Conservation (phyloP, 768 basidiomycete genomes). For the Neoboletus brunneissimus region DNA sequence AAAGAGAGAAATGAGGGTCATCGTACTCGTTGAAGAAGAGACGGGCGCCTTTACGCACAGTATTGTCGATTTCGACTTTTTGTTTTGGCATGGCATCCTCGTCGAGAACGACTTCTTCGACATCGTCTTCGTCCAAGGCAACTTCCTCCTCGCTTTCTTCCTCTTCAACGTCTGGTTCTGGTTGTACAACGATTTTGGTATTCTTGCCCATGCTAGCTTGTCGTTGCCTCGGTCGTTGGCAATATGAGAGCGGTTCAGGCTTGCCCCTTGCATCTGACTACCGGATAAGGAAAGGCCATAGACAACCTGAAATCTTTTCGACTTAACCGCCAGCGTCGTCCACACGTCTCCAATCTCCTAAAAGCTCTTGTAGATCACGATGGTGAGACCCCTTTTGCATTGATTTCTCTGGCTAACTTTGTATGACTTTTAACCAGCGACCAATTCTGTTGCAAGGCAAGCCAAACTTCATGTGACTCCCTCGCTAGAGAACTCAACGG, state of each 20-base stretch:
- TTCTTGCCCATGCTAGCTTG: slow-evolving; percentile 9
- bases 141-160: slow-evolving; percentile 42
- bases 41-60: slow-evolving; percentile 41
- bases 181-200: slow-evolving; percentile 1
- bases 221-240: too few relatives aligned
- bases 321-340: not conserved
- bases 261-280: not conserved
- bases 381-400: slow-evolving; percentile 8
- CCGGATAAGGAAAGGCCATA: slow-evolving; percentile 25
- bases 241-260: too few relatives aligned
- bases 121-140: slow-evolving; percentile 74
- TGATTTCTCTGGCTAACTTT: not conserved
- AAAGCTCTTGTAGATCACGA: slow-evolving; percentile 4
- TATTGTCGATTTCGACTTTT: slow-evolving; percentile 72
- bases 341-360: not conserved
- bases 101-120: slow-evolving; percentile 59
- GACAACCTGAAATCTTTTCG: slow-evolving; percentile 19
- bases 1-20: too few relatives aligned
- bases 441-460: slow-evolving; percentile 71
- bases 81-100: slow-evolving; percentile 79
- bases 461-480: slow-evolving; percentile 1
- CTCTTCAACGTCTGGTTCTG: slow-evolving; percentile 15
- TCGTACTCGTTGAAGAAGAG: not conserved
- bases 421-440: slow-evolving; percentile 40
- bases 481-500: slow-evolving; percentile 12